Percentiles rank a stretch among this genome's conserved stretches.
Conservation (phyloP, 1,284 basidiomycete species). For the Naganishia liquefaciens region DNA sequence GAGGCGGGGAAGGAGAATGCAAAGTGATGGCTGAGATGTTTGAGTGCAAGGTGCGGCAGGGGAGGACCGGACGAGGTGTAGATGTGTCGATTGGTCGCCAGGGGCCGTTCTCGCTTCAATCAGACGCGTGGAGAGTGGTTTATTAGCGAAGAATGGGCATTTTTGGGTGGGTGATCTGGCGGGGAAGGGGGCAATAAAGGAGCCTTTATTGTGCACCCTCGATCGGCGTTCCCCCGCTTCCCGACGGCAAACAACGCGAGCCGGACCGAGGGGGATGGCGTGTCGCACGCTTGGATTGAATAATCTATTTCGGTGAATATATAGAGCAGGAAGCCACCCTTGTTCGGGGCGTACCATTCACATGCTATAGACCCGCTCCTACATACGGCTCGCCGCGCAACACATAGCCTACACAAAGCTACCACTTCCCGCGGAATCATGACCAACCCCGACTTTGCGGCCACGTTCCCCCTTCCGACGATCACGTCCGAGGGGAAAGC, state of each 20-base stretch:
- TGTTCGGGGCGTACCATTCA: no score
- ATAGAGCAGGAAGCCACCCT: no score
- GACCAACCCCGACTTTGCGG: constrained; percentile 4
- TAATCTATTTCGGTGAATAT: no score
- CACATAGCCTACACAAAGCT: no score
- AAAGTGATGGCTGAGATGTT: neutral
- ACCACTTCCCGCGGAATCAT: neutral
- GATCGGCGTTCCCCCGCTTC: no score
- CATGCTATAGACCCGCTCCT: no score
- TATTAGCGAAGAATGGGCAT: neutral
- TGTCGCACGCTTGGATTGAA: no score
- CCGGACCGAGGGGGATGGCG: no score
- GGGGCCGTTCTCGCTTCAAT: constrained; percentile 8
- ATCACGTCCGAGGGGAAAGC: constrained; percentile 35
- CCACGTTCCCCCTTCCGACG: constrained; percentile 31
- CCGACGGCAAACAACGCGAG: no score
- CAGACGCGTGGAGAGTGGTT: constrained; percentile 21
- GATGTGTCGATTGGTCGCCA: constrained; percentile 4
- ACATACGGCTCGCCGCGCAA: no score
- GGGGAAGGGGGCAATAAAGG: no score
- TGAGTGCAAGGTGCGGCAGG: neutral
- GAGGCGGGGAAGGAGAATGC: neutral
- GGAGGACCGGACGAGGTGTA: neutral
- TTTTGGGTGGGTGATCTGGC: no score
- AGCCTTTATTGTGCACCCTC: neutral